Evolutionary conservation across 2,329 filamentous ascomycete species (phyloP).

Genomic region (Xenoacremonium recifei): DNA sequence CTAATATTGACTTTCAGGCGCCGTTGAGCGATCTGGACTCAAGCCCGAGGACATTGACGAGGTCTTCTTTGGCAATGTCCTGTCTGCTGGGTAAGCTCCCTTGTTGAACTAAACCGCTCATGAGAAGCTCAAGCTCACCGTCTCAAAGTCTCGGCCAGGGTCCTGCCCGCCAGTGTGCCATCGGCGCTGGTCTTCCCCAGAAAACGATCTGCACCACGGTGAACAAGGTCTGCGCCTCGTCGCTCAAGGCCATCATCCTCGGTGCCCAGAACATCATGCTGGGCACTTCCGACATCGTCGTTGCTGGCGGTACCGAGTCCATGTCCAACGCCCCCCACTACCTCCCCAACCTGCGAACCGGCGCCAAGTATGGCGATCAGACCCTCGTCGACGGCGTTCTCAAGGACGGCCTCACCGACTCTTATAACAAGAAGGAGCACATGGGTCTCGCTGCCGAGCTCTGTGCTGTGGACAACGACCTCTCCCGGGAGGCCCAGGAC

Average conservation of each 20-base stretch:
- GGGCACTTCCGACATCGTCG: slow-evolving; percentile 87
- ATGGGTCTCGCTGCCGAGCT: slow-evolving; percentile 95
- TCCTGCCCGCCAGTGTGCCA: slow-evolving; percentile 89
- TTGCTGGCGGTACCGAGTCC: slow-evolving; percentile 93
- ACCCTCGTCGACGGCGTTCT: slow-evolving; percentile 86
- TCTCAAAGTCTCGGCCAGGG: slow-evolving; percentile 83
- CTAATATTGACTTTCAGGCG: slow-evolving; percentile 45
- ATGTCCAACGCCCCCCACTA: slow-evolving; percentile 99
- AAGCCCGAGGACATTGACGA: slow-evolving; percentile 90
- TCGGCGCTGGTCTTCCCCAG: slow-evolving; percentile 81
- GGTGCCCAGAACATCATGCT: slow-evolving; percentile 97
- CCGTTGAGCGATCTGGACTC: slow-evolving; percentile 83
- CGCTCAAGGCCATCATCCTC: slow-evolving; percentile 90
- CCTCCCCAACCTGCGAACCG: slow-evolving; percentile 79
- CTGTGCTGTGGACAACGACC: slow-evolving; percentile 78
- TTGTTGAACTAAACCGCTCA: slow-evolving; percentile 1
- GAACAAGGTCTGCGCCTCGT: slow-evolving; percentile 98
- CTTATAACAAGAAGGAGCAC: slow-evolving; percentile 84
- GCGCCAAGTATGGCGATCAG: slow-evolving; percentile 93
- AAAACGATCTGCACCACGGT: slow-evolving; percentile 84
- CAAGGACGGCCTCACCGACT: slow-evolving; percentile 92
- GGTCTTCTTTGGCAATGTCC: slow-evolving; percentile 97
- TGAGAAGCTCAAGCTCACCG: slow-evolving; percentile 12
- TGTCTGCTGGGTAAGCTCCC: slow-evolving; percentile 79
- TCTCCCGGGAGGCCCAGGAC: slow-evolving; percentile 85